Conservation (phyloP, 495 filamentous ascomycete species). For the Hypoxylon trugodes region DNA sequence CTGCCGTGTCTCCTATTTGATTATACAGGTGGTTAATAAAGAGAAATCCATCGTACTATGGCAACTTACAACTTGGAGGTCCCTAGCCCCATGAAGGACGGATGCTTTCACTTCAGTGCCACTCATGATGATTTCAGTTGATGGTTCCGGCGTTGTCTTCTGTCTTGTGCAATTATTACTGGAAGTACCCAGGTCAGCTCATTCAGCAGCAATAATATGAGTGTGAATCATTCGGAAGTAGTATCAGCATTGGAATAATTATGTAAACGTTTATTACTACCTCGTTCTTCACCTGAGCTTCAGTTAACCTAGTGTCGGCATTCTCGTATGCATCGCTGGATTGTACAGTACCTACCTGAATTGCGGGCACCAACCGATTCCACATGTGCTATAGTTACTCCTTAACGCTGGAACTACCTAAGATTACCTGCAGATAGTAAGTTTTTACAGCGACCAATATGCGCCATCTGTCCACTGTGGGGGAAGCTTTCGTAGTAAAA, state of each 20-base stretch:
- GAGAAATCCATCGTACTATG: background rate
- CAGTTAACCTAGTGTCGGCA: background rate
- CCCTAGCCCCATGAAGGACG: constrained; percentile 73
- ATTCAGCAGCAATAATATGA: too few relatives aligned
- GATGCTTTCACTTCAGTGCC: constrained; percentile 62
- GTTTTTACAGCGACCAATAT: background rate
- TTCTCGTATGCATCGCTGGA: background rate
- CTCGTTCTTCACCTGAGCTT: too few relatives aligned
- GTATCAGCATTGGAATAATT: too few relatives aligned
- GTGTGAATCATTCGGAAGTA: too few relatives aligned
- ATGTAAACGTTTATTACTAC: too few relatives aligned
- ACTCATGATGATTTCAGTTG: constrained; percentile 17
- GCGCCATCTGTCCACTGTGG: constrained; percentile 10
- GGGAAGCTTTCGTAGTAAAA: constrained; percentile 10
- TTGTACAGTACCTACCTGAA: background rate
- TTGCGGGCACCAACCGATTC: constrained; percentile 26
- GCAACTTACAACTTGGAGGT: constrained; percentile 68
- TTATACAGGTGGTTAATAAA: constrained; percentile 22
- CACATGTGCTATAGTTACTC: constrained; percentile 1
- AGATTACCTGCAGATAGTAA: background rate
- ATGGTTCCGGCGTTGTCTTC: too few relatives aligned
- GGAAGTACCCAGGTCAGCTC: too few relatives aligned
- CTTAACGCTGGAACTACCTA: constrained; percentile 3
- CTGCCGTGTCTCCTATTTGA: constrained; percentile 56
- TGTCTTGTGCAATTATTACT: too few relatives aligned